Evolutionary conservation across 176 grass and related monocot genomes (phyloP).

Genomic region (Olyra latifolia): DNA sequence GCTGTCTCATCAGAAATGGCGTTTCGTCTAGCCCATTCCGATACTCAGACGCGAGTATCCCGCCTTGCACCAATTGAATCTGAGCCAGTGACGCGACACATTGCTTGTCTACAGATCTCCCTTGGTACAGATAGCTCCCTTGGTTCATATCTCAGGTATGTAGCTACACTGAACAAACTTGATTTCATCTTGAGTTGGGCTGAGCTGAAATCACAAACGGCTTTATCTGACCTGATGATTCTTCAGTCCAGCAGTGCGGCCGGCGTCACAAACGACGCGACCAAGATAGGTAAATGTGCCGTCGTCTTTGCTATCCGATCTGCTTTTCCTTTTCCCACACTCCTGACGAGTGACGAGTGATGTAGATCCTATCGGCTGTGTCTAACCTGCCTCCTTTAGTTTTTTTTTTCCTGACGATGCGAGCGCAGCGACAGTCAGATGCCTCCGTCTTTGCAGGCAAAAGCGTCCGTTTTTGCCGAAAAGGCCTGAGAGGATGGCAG

Average conservation of each 20-base stretch:
- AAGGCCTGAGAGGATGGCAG: not conserved
- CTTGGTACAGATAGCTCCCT: not conserved
- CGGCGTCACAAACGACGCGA: not conserved
- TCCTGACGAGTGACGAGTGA: no score
- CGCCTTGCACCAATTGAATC: conserved; percentile 17
- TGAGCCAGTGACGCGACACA: not conserved
- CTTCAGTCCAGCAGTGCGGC: not conserved
- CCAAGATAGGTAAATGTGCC: no score
- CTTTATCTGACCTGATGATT: not conserved
- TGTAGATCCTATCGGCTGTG: no score
- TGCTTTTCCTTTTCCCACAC: no score
- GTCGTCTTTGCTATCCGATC: not conserved
- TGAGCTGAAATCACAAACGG: no score
- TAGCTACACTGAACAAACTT: not conserved
- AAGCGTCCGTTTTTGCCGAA: not conserved
- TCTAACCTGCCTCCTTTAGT: not conserved
- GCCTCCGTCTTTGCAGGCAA: not conserved
- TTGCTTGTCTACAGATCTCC: not conserved
- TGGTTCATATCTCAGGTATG: not conserved
- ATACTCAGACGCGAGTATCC: not conserved
- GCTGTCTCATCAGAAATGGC: not conserved
- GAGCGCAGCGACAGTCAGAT: not conserved
- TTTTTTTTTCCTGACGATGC: not conserved
- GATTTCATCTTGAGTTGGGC: no score
- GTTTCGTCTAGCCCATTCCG: no score